Conservation (phyloP, 176 grass and related monocot genomes). For the Avena sativa region DNA sequence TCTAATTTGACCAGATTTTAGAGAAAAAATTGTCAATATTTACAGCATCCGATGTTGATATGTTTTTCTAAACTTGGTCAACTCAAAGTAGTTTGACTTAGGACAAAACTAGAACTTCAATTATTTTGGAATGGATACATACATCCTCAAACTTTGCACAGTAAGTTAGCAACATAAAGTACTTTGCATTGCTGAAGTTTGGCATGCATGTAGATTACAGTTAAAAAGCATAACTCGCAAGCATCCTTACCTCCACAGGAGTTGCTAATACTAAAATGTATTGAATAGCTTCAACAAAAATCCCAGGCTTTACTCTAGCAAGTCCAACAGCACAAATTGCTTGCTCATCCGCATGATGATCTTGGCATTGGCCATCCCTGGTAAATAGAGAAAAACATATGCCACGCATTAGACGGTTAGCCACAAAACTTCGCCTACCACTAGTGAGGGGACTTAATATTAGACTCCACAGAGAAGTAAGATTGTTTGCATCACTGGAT, state of each 20-base stretch:
- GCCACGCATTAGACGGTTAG: conserved; percentile 17
- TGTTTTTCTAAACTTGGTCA: too few relatives aligned
- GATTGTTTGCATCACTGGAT: not conserved
- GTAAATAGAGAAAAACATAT: conserved; percentile 10
- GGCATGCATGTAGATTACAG: not conserved
- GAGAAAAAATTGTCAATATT: too few relatives aligned
- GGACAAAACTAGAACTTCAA: too few relatives aligned
- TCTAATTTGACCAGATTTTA: too few relatives aligned
- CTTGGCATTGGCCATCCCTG: conserved; percentile 97
- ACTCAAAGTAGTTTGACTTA: too few relatives aligned
- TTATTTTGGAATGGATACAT: too few relatives aligned
- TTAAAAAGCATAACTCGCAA: conserved; percentile 19
- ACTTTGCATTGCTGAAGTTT: conserved; percentile 10
- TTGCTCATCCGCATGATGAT: conserved; percentile 83
- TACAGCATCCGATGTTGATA: too few relatives aligned
- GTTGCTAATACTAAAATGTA: conserved; percentile 93
- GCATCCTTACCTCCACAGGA: conserved; percentile 78
- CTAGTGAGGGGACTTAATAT: not conserved
- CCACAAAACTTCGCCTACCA: not conserved
- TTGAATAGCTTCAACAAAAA: conserved; percentile 97
- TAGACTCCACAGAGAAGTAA: not conserved
- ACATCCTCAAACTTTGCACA: not conserved
- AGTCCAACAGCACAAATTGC: conserved; percentile 88
- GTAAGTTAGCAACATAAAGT: not conserved
- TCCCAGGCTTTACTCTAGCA: conserved; percentile 81